Base-by-base conservation (phyloP, 2,329 filamentous ascomycete species). In the Neopestalotiopsis clavispora region DNA sequence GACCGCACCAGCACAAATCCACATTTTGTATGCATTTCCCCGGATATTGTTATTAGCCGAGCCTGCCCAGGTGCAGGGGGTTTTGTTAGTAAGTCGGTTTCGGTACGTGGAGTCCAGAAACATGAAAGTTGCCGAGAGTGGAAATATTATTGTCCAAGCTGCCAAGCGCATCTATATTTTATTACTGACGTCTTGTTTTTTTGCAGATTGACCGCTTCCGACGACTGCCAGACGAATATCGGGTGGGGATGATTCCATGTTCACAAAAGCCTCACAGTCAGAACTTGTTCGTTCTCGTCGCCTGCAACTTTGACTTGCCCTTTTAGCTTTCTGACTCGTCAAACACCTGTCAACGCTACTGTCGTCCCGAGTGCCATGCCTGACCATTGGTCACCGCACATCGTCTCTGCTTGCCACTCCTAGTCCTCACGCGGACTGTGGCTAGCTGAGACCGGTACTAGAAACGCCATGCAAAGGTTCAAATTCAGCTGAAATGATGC, bases 31-130 rank as follows among this genome's bases (percentile, higher is more conserved):
- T 59, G 57, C 57, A 59, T 59, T 59, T 59, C 57, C 57, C 57
- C 57, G 30, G 57, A 59, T 59, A 59, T 59, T 59, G 30, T 59
- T 59, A 59, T 59, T 59, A 59, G 23, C 23, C 57, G 57, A 34
- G 45, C 45, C 45, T 52, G 45, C 23, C 23, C 23, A 28, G 23
- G 23, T 28, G 17, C 17, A 20, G 45, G 45, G 45, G 17, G 45
- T 52, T n/a, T n/a, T 20, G 14, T 52, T 52, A 52, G 45, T 52
- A 52, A 52, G 45, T 52, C n/a, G 17, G 45, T n/a, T 52, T 59
- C 57, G 34, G 34, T 38, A 38, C 34, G 34, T 38, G 23, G 23
- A 28, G 23, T 38, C 34, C 34, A 38, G 10, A 38, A 38, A 38
- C 34, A 38, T 38, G 34, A 38, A 38, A 38, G 34, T 38, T 38